Base-by-base conservation (phyloP, 108 stramenopile genomes). In the Nitzschia palea region DNA sequence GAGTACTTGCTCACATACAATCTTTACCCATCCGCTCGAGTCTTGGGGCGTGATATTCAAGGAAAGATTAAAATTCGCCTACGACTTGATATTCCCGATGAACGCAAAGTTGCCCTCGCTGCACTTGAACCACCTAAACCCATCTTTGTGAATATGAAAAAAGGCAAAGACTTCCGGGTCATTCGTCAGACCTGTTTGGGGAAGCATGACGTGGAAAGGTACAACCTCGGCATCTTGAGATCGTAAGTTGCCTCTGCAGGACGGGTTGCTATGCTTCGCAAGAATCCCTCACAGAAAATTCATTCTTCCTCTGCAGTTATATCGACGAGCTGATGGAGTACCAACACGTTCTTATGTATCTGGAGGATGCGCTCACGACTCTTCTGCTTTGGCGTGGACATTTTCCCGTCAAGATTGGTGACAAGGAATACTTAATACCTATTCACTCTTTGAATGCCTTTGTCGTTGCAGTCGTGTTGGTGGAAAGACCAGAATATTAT, bases 371-470 rank as follows among this genome's bases (percentile, higher is more conserved):
- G 12, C 1, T 82, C 12, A 67, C 81, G 32, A 80, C 76, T 17
- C 32, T 93, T 1, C 44, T 90, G 4, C 51, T 93, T 15, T 93
- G 92, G 92, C 80, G 87, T 30, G 82, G 84, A 22, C 70, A 79
- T 22, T 78, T 56, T 57, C 68, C 54, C 4, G 26, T 86, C 9
- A 62, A 36, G 0, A 2, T 74, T 17, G 73, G 69, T 22, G 50
- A n/a, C 2, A 68, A 62, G 42, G 18, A 55, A 26, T 4, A 63
- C 43, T 36, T 30, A 15, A 54, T 86, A 0, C 92, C 92, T 28
- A 35, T 89, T 30, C 83, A 85, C 63, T 90, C 89, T 5, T 10
- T 86, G 25, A 56, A 58, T 34, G 69, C 78, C 17, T 93, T 88
- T 51, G 27, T 90, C 6, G 44, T 68, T 28, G 51, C 76, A 4